Conservation (phyloP, 2,329 filamentous ascomycete genomes). For the Aspergillus alliaceus region DNA sequence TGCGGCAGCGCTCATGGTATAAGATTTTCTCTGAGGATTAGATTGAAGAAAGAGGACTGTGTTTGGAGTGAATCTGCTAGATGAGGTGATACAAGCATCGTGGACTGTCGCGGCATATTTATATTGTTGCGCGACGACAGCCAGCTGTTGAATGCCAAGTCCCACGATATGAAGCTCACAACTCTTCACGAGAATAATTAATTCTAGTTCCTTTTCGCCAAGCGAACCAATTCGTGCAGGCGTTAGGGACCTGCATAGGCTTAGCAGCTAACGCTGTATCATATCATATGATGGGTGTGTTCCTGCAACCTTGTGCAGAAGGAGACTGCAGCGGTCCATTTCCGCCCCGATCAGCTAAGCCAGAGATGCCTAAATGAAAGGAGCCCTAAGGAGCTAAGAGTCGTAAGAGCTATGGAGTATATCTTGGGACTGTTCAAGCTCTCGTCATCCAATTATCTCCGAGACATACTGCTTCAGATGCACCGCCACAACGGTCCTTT, state of each 20-base stretch:
- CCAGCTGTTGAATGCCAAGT: too few species aligned
- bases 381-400: too few species aligned
- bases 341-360: not conserved
- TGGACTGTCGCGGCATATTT: too few species aligned
- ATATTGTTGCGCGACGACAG: too few species aligned
- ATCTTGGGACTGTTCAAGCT: not conserved
- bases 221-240: not conserved
- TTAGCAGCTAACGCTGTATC: too few species aligned
- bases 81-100: too few species aligned
- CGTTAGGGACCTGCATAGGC: too few species aligned
- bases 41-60: not conserved
- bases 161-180: too few species aligned
- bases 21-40: not conserved
- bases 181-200: too few species aligned
- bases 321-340: not conserved
- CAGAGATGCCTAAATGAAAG: not conserved
- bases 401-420: too few species aligned
- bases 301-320: not conserved
- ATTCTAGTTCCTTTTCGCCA: not conserved
- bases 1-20: not conserved
- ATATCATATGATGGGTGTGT: not conserved
- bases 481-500: too few species aligned
- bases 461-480: not conserved
- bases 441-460: not conserved
- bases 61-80: too few species aligned